Base-by-base conservation (phyloP, 2,329 filamentous ascomycete genomes). In the Sarocladium brachiariae region DNA sequence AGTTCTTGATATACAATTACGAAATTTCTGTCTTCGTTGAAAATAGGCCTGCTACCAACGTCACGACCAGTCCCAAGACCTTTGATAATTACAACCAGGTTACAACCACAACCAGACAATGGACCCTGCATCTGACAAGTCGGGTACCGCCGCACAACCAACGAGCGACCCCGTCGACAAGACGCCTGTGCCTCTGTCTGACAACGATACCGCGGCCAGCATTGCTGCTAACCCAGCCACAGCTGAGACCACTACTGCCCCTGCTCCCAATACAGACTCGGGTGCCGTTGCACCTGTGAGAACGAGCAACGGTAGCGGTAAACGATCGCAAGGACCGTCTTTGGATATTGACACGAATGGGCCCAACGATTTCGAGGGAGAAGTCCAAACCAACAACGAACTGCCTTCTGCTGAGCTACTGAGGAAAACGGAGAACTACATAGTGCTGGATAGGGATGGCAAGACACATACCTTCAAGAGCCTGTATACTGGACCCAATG, bases 371-470 rank as follows among this genome's bases (percentile, higher is more conserved):
- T 83, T 83, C 59, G 68, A 73, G 9, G 80, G 79, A 54, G 70
- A 78, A 49, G 67, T 83, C 14, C 64, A 71, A 46, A 81, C 75
- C 10, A 76, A 74, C 60, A 72, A 84, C 59, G 70, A 76, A 33
- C 59, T 83, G 2, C 81, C 81, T 1, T 68, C 75, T 0, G 57
- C 62, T 18, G 69, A 72, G 50, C 71, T 69, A 3, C 63, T 84
- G 23, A 69, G 66, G 50, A 71, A 70, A 57, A 72, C 84, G 35
- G 76, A 78, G 54, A 62, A 75, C 56, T 76, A 78, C 60, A 67
- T 73, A 1, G 72, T 89, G 13, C 73, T 86, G 38, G 84, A 87
- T 63, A 70, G 71, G 33, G 65, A 83, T 52, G 81, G 83, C 51
- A 80, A 78, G 51, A 66, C 75, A 13, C 75, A 75, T 38, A 69